Conservation (phyloP, 306 rosid genomes). For the Lathyrus aphaca region DNA sequence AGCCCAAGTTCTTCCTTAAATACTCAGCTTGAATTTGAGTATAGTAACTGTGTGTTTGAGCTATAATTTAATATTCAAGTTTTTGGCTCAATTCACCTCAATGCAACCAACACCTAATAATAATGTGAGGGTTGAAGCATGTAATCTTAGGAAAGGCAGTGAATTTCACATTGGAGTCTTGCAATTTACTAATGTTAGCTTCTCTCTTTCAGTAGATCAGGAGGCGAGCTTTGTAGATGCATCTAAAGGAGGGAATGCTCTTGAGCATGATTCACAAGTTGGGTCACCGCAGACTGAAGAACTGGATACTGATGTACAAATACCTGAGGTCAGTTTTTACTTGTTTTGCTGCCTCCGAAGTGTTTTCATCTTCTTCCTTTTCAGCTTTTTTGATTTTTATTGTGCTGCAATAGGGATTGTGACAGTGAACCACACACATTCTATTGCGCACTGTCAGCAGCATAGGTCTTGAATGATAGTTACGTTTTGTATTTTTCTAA, state of each 20-base stretch:
- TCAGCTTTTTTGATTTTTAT: slow-evolving; percentile 20
- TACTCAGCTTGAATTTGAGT: slow-evolving; percentile 25
- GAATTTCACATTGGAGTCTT: slow-evolving; percentile 22
- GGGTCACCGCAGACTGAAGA: slow-evolving; percentile 53
- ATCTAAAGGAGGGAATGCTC: slow-evolving; percentile 52
- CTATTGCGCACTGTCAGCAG: not conserved
- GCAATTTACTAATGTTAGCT: slow-evolving; percentile 36
- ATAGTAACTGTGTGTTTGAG: slow-evolving; percentile 19
- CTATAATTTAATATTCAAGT: slow-evolving; percentile 5
- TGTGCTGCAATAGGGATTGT: not conserved
- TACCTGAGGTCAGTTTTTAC: slow-evolving; percentile 43
- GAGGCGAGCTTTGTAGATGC: slow-evolving; percentile 53
- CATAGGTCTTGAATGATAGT: slow-evolving; percentile 19
- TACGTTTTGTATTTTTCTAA: slow-evolving; percentile 6
- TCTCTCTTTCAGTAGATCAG: slow-evolving; percentile 58
- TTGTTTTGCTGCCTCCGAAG: not conserved
- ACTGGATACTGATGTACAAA: slow-evolving; percentile 45
- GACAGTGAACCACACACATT: not conserved
- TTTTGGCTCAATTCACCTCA: slow-evolving; percentile 6
- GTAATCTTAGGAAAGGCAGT: slow-evolving; percentile 23
- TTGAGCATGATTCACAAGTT: slow-evolving; percentile 53
- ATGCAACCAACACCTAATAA: not conserved
- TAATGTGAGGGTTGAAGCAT: slow-evolving; percentile 26
- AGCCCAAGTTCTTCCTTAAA: slow-evolving; percentile 2
- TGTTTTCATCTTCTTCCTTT: slow-evolving; percentile 22